Conservation (phyloP, 345 rosid genomes). For the Theobroma cacao region DNA sequence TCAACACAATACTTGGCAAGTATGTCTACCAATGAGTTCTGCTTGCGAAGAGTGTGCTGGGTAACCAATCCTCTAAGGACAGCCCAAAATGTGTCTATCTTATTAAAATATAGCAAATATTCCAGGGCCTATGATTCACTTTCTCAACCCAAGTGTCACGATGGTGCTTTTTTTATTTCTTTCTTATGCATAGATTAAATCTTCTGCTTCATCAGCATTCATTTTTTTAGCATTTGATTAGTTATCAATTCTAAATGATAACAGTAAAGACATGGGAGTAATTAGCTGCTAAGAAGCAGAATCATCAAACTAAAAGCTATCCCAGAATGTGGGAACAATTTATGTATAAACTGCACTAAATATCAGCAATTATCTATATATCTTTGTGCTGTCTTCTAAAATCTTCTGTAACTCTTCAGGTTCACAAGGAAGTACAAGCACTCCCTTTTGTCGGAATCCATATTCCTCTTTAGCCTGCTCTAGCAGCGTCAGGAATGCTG, state of each 20-base stretch:
- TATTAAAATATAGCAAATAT: too few relatives aligned
- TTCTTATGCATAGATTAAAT: background rate
- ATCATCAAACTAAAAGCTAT: background rate
- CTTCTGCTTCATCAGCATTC: background rate
- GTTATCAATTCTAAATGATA: background rate
- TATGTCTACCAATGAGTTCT: too few relatives aligned
- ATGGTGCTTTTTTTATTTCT: background rate
- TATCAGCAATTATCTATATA: conserved; percentile 9
- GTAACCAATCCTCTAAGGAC: too few relatives aligned
- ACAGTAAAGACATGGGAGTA: too few relatives aligned
- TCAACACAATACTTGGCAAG: too few relatives aligned
- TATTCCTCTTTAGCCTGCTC: conserved; percentile 50
- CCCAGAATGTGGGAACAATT: background rate
- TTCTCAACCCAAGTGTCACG: too few relatives aligned
- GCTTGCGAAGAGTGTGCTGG: too few relatives aligned
- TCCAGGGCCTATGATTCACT: too few relatives aligned
- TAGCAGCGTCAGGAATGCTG: conserved; percentile 43
- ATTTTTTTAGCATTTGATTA: background rate
- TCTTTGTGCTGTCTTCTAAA: conserved; percentile 19
- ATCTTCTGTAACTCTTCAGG: conserved; percentile 49
- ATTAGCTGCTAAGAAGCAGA: background rate
- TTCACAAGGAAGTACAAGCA: conserved; percentile 45
- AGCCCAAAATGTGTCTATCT: too few relatives aligned
- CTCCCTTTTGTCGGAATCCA: conserved; percentile 40
- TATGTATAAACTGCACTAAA: background rate